Evolutionary conservation across 345 rosid species (phyloP), one percentile per base, ranked within the genome.

Genomic region (Lenwebbia sp.): DNA sequence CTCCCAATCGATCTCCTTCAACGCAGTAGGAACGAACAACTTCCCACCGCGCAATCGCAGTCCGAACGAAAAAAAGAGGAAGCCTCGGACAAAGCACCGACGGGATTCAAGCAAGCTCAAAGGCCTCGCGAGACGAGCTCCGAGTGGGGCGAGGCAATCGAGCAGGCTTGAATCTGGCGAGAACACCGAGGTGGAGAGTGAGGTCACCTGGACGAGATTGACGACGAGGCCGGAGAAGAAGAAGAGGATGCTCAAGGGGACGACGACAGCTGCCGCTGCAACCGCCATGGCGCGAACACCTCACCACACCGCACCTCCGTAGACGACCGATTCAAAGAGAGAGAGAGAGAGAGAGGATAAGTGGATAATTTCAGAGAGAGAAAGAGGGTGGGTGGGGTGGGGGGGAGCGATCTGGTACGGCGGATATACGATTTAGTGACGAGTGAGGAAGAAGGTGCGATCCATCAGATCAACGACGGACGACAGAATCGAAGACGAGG

Each of bases 151-250:
- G 56, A 17, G 76, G 76, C 76, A 65, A 65, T 65, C 76, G 54
- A 84, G 25, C 41, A 13, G 41, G 57, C 51, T 84, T 21, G 28
- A 84, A 41, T 56, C 75, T n/a, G 41, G 44, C 83, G 47, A 23
- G 15, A 58, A 86, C 57, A 70, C 44, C 81, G 85, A n/a, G 82
- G 14, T 28, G 60, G 62, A 44, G 81, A 56, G 49, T 15, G 19
- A 75, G 44, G 40, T 55, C 70, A 97, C 99, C 99, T 97, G 99
- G 53, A 97, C 30, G 82, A 97, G 93, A 92, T 97, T 97, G 52
- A 96, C 95, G 83, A 90, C 89, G 89, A 97, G 96, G 86, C 99
- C 99, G 74, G 99, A 97, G 88, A 91, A 49, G 89, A 96, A 90
- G 93, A 96, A 97, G 83, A 97, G 94, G 82, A 96, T 83, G 52